phyloP scores from a whole-genome alignment of 345 rosid genomes.

The Citrus unshiu region DNA sequence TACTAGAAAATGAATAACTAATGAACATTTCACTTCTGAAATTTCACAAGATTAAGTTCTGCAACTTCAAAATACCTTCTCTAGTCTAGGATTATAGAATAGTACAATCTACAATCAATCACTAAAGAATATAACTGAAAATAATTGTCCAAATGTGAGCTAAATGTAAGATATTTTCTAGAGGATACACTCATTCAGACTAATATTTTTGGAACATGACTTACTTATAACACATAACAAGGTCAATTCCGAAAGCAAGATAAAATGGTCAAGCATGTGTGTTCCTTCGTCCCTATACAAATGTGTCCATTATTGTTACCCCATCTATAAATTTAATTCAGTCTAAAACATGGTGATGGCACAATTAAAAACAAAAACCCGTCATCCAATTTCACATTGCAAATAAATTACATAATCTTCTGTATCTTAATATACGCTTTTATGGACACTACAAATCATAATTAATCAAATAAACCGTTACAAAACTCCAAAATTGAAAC shows the following conservation, averaged over 20 bases:
- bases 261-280: neutral
- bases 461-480: neutral
- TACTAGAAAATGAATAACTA: neutral
- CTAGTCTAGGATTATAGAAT: neutral
- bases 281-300: neutral
- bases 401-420: neutral
- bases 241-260: neutral
- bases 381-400: neutral
- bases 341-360: neutral
- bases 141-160: neutral
- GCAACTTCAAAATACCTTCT: neutral
- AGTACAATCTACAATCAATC: neutral
- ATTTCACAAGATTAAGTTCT: neutral
- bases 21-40: neutral
- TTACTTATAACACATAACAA: neutral
- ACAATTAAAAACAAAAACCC: neutral
- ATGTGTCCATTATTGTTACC: too few relatives aligned
- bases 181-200: neutral
- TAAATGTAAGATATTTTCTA: neutral
- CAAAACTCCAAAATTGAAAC: neutral
- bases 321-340: neutral
- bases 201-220: neutral
- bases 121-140: neutral
- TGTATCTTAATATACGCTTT: neutral
- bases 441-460: neutral